phyloP scores from a whole-genome alignment of 108 stramenopile genomes.

The Skeletonema tropicum region DNA sequence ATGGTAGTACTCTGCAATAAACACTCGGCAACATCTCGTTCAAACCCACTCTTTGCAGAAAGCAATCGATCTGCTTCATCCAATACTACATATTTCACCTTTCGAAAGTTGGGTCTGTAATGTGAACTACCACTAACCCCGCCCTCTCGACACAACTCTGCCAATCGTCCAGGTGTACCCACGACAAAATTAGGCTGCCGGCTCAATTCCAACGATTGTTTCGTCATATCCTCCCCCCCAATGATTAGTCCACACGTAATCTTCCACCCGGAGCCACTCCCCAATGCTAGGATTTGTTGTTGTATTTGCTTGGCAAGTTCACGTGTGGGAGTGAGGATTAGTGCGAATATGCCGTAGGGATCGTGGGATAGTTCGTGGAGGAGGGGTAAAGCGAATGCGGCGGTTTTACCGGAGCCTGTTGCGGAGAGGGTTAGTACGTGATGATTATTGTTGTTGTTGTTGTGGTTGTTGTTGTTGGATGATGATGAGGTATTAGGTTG shows the following conservation, averaged over 20 bases:
- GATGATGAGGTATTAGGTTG: too few species aligned
- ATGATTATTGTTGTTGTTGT: not conserved
- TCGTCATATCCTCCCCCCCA: slow-evolving; percentile 88
- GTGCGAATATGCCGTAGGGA: slow-evolving; percentile 93
- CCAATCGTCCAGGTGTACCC: slow-evolving; percentile 95
- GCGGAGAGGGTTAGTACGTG: slow-evolving; percentile 78
- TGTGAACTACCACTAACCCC: slow-evolving; percentile 27
- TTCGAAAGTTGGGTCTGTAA: slow-evolving; percentile 65
- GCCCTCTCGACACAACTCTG: slow-evolving; percentile 72
- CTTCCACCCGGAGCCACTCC: slow-evolving; percentile 71
- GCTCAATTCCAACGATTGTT: slow-evolving; percentile 74
- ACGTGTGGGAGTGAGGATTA: slow-evolving; percentile 93
- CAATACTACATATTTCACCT: slow-evolving; percentile 88
- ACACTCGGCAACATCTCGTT: slow-evolving; percentile 88
- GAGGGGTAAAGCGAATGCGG: slow-evolving; percentile 91
- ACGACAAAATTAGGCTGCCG: slow-evolving; percentile 93
- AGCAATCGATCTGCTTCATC: slow-evolving; percentile 98
- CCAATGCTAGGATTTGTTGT: slow-evolving; percentile 93
- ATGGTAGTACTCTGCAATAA: slow-evolving; percentile 64
- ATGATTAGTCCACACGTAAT: slow-evolving; percentile 83
- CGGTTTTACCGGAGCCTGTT: slow-evolving; percentile 92
- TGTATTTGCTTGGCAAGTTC: slow-evolving; percentile 98
- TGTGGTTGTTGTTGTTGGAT: slow-evolving; percentile 31
- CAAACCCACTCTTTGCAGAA: slow-evolving; percentile 81
- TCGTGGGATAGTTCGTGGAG: slow-evolving; percentile 81